These are phyloP conservation scores for Capronia americana DNA, from an alignment of 2,329 filamentous ascomycete genomes.

Conservation along the genomic window DNA sequence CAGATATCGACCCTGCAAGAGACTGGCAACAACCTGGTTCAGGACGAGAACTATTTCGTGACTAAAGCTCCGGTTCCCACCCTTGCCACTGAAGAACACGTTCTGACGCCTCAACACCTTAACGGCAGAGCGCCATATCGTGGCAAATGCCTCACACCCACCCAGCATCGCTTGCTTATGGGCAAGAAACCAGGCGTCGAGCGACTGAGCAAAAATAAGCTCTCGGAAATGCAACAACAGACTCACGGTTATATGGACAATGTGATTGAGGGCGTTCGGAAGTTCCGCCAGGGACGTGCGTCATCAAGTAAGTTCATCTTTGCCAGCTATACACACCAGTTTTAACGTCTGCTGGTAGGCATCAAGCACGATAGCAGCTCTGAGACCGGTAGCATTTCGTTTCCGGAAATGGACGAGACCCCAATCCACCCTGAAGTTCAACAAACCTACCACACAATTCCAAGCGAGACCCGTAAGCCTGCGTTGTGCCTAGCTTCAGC, in stretches of 20 bases:
- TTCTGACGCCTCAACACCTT: neutral
- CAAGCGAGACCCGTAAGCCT: neutral
- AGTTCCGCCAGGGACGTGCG: neutral
- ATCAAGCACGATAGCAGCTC: neutral
- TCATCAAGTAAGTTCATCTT: neutral
- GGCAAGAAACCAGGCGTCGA: slow-evolving; percentile 11
- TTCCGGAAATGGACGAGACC: slow-evolving; percentile 9
- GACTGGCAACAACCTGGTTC: neutral
- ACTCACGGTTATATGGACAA: slow-evolving; percentile 29
- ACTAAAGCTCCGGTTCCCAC: neutral
- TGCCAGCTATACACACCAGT: neutral
- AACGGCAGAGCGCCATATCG: neutral
- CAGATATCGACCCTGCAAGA: neutral
- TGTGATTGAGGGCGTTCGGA: slow-evolving; percentile 28
- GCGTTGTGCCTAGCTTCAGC: neutral
- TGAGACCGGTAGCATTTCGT: neutral
- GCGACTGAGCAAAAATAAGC: neutral
- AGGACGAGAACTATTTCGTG: slow-evolving; percentile 2
- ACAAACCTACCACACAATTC: neutral
- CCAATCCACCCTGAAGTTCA: neutral
- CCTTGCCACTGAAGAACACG: neutral
- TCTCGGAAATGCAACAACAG: slow-evolving; percentile 10
- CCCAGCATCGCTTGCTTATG: slow-evolving; percentile 23
- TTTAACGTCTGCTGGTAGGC: neutral
- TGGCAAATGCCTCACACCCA: slow-evolving; percentile 18